Conservation (phyloP, 345 rosid genomes). For the Heritiera littoralis region DNA sequence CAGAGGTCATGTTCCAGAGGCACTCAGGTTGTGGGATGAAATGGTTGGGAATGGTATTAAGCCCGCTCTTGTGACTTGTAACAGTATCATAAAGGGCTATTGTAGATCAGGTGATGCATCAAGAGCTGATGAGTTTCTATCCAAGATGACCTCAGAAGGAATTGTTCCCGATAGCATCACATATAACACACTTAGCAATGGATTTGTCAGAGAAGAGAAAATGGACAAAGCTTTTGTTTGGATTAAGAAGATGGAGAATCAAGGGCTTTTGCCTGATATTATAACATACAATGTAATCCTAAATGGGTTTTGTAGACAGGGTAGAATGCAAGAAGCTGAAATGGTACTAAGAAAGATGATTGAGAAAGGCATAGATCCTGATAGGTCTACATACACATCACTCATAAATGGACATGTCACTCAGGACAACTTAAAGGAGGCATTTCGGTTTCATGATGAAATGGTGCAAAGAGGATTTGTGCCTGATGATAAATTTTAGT, state of each 20-base stretch:
- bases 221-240: constrained; percentile 63
- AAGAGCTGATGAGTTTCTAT: constrained; percentile 58
- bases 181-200: constrained; percentile 69
- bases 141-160: constrained; percentile 61
- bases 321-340: constrained; percentile 77
- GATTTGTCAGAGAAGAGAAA: constrained; percentile 62
- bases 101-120: constrained; percentile 61
- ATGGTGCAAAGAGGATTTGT: constrained; percentile 79
- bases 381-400: constrained; percentile 58
- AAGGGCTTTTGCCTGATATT: constrained; percentile 54
- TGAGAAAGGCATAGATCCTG: constrained; percentile 62
- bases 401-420: constrained; percentile 77
- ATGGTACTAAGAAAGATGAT: constrained; percentile 61
- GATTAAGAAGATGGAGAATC: constrained; percentile 62
- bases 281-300: constrained; percentile 63
- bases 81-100: constrained; percentile 66
- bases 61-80: constrained; percentile 63
- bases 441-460: constrained; percentile 81
- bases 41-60: constrained; percentile 55
- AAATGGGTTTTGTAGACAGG: constrained; percentile 69
- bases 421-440: constrained; percentile 70
- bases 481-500: constrained; percentile 65
- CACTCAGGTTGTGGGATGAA: constrained; percentile 72
- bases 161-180: constrained; percentile 58
- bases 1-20: constrained; percentile 51